Evolutionary conservation across 306 rosid genomes (phyloP).

Genomic region (Begonia masoniana): DNA sequence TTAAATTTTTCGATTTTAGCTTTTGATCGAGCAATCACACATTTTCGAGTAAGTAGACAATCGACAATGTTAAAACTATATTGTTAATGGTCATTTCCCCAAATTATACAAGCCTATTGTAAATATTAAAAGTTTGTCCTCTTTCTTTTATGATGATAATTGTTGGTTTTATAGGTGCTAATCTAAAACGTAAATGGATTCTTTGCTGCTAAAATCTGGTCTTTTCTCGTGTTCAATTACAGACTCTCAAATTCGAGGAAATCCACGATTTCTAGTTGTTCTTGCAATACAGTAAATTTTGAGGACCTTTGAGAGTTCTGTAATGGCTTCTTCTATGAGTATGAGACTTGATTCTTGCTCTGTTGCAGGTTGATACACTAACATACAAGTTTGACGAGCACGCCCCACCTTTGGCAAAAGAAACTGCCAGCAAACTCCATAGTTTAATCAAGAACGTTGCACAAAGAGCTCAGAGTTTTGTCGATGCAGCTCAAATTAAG

Average conservation of each 20-base stretch:
- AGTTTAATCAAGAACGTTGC: conserved; percentile 19
- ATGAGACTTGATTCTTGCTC: not conserved
- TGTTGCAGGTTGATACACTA: conserved; percentile 48
- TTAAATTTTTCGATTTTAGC: not conserved
- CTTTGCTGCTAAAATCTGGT: not conserved
- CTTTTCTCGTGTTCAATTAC: not conserved
- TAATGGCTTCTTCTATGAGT: not conserved
- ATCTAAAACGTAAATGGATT: not conserved
- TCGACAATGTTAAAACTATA: no score
- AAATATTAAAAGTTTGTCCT: not conserved
- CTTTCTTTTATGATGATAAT: not conserved
- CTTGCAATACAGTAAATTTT: no score
- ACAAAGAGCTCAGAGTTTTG: conserved; percentile 25
- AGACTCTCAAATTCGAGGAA: not conserved
- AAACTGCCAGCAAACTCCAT: conserved; percentile 18
- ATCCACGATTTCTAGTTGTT: no score
- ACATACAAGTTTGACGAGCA: conserved; percentile 34
- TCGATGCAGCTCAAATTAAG: conserved; percentile 27
- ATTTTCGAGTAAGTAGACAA: not conserved
- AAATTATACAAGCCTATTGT: no score
- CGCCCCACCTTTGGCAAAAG: conserved; percentile 53
- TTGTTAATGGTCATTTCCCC: no score
- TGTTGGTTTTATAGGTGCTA: not conserved
- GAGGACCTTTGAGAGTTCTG: no score
- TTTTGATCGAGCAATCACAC: not conserved